These are phyloP conservation scores for Drechslera avenae DNA, from an alignment of 2,329 filamentous ascomycete species.

Conservation along the genomic window DNA sequence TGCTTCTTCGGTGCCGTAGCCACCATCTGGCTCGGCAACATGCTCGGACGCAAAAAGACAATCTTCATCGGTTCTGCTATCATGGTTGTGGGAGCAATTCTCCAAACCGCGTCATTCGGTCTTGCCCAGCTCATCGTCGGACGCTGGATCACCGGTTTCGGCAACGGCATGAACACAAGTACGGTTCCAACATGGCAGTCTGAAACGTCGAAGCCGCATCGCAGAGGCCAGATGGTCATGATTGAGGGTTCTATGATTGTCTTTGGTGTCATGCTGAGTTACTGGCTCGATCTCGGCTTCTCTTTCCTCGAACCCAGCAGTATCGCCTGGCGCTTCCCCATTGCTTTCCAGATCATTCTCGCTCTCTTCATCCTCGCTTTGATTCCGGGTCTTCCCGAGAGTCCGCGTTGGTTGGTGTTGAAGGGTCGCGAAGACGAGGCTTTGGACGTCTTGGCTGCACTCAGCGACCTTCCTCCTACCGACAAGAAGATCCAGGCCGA, in stretches of 20 bases:
- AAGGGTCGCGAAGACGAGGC: constrained; percentile 56
- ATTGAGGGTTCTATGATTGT: constrained; percentile 55
- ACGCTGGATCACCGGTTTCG: constrained; percentile 57
- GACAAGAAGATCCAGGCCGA: constrained; percentile 47
- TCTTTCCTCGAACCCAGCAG: constrained; percentile 55
- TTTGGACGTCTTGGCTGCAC: constrained; percentile 42
- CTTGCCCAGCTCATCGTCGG: constrained; percentile 55
- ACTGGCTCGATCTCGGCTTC: constrained; percentile 52
- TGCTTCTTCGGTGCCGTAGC: constrained; percentile 54
- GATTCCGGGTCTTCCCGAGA: constrained; percentile 50
- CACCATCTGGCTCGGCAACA: constrained; percentile 60
- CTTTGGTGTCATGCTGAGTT: constrained; percentile 51
- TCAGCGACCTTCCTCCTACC: constrained; percentile 48
- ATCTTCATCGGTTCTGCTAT: constrained; percentile 65
- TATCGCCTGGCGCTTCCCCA: constrained; percentile 56
- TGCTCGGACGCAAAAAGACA: constrained; percentile 61
- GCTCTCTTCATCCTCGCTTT: constrained; percentile 60
- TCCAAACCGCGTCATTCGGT: constrained; percentile 60
- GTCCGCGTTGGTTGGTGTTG: constrained; percentile 58
- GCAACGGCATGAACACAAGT: constrained; percentile 45
- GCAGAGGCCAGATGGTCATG: constrained; percentile 55
- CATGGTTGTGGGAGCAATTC: constrained; percentile 63
- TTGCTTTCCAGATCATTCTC: constrained; percentile 62
- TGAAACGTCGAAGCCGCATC: constrained; percentile 54
- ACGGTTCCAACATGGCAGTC: constrained; percentile 55